A percentile compares a stretch with the other conserved stretches of the same genome.
Conservation (phyloP, 202 grass and related monocot species). For the Elaeis oleifera region DNA sequence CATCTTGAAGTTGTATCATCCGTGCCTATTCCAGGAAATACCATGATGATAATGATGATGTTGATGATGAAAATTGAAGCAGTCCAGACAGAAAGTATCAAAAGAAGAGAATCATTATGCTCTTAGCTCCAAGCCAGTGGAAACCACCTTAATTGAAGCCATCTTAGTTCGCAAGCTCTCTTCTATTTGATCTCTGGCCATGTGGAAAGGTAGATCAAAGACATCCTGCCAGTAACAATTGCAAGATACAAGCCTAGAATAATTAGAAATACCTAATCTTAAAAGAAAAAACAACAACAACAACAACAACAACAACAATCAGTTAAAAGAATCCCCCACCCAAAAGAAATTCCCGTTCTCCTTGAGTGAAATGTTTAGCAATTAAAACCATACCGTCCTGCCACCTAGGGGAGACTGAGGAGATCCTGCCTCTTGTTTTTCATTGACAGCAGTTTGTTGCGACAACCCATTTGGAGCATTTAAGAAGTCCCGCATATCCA, state of each 20-base stretch:
- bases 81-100: not conserved
- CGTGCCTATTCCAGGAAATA: conserved; percentile 39
- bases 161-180: conserved; percentile 99
- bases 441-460: conserved; percentile 55
- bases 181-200: conserved; percentile 99
- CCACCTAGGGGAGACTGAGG: conserved; percentile 86
- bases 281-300: no score
- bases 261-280: no score
- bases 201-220: conserved; percentile 97
- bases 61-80: not conserved
- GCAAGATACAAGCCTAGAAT: not conserved
- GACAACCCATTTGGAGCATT: conserved; percentile 78
- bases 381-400: conserved; percentile 50
- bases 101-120: not conserved
- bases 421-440: conserved; percentile 52
- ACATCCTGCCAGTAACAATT: conserved; percentile 55
- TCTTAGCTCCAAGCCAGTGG: not conserved
- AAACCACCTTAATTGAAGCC: conserved; percentile 90
- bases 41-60: no score
- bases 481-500: conserved; percentile 96
- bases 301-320: no score
- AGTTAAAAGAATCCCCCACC: no score
- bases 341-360: no score
- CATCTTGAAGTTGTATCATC: conserved; percentile 97
- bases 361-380: no score